Conservation (phyloP, 129 eudicot genomes). For the Cynara cardunculus region DNA sequence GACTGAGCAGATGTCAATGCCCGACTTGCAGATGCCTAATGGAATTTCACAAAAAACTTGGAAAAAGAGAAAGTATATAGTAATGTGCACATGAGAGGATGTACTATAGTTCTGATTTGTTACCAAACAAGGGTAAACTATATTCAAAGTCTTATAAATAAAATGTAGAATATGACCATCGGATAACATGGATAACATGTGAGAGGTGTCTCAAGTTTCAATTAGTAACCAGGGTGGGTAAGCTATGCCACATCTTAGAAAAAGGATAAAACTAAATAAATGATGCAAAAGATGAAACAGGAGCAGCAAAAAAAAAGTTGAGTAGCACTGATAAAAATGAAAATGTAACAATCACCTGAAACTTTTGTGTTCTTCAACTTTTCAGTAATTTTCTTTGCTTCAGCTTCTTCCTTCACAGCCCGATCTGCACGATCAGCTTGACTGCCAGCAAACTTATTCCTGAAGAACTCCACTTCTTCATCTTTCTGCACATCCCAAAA, state of each 20-base stretch:
- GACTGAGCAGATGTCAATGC: too few relatives aligned
- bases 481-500: slow-evolving; percentile 56
- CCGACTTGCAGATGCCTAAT: too few relatives aligned
- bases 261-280: not conserved
- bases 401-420: slow-evolving; percentile 83
- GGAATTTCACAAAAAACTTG: too few relatives aligned
- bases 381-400: slow-evolving; percentile 63
- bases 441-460: slow-evolving; percentile 95
- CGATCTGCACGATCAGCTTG: slow-evolving; percentile 98
- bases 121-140: not conserved
- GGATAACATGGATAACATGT: not conserved
- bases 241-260: not conserved
- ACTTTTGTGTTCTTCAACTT: slow-evolving; percentile 61
- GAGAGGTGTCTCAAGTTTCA: not conserved
- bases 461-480: slow-evolving; percentile 63
- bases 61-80: too few relatives aligned
- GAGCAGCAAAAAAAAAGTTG: not conserved
- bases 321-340: not conserved
- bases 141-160: not conserved
- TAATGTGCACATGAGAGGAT: not conserved
- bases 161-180: not conserved
- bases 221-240: too few relatives aligned
- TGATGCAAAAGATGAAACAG: not conserved
- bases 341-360: slow-evolving; percentile 45
- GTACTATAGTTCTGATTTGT: not conserved